A percentile compares a stretch with the other conserved stretches of the same genome.
Evolutionary conservation across 345 rosid genomes (phyloP).

Genomic region (Sisymbrium altissimum): DNA sequence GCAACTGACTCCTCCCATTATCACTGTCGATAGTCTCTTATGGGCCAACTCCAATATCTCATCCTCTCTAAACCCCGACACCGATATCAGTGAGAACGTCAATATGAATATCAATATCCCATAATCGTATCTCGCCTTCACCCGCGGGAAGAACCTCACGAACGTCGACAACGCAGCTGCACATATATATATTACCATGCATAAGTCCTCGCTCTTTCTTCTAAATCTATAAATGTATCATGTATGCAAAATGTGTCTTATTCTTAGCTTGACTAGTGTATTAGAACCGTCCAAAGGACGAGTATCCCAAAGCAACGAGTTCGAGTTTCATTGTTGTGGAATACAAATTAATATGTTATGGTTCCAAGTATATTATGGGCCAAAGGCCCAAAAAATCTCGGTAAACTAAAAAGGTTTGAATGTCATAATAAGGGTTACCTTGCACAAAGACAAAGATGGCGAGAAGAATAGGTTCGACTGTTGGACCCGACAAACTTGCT

Average conservation of each 20-base stretch:
- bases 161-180: conserved; percentile 61
- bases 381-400: not conserved
- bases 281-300: not conserved
- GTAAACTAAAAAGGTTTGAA: not conserved
- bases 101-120: conserved; percentile 75
- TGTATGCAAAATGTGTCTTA: not conserved
- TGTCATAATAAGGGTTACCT: conserved; percentile 34
- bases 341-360: not conserved
- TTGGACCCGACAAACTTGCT: conserved; percentile 53
- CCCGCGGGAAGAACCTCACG: conserved; percentile 49
- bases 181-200: conserved; percentile 32
- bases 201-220: not conserved
- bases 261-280: not conserved
- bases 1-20: conserved; percentile 64
- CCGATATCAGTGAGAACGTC: conserved; percentile 70
- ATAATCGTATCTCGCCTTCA: conserved; percentile 65
- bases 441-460: conserved; percentile 59
- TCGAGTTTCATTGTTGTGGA: not conserved
- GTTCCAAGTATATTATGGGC: not conserved
- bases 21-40: conserved; percentile 60
- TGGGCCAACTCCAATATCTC: conserved; percentile 54
- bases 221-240: not conserved
- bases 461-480: conserved; percentile 54
- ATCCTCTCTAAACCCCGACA: conserved; percentile 60
- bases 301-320: not conserved